A percentile compares a stretch with the other conserved stretches of the same genome.
Evolutionary conservation across 2,329 filamentous ascomycete genomes (phyloP).

Genomic region (Cadophora luteo-olivacea): DNA sequence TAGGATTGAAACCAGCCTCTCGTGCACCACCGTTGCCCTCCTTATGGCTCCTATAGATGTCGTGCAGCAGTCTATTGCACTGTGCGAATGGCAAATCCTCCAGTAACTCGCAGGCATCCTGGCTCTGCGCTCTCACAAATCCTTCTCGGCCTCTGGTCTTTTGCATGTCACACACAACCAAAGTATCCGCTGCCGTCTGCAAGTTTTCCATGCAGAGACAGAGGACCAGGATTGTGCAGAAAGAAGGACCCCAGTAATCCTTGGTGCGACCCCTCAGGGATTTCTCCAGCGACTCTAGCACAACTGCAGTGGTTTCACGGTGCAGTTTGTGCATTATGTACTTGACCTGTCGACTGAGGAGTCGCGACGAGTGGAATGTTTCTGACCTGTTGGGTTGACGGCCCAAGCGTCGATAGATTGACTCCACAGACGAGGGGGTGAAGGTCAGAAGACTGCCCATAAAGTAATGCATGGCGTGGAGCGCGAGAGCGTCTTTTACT

Average conservation of each 20-base stretch:
- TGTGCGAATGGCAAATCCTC: slow-evolving; percentile 35
- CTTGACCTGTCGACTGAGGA: slow-evolving; percentile 39
- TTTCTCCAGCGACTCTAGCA: slow-evolving; percentile 36
- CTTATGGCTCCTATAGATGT: slow-evolving; percentile 36
- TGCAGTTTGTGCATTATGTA: slow-evolving; percentile 36
- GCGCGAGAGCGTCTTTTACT: slow-evolving; percentile 33
- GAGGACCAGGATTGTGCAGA: slow-evolving; percentile 36
- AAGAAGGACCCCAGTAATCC: slow-evolving; percentile 38
- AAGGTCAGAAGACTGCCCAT: slow-evolving; percentile 37
- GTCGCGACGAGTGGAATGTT: slow-evolving; percentile 34
- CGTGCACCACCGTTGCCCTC: slow-evolving; percentile 27
- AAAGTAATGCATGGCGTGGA: slow-evolving; percentile 41
- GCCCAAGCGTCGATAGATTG: slow-evolving; percentile 25
- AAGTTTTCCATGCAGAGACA: slow-evolving; percentile 39
- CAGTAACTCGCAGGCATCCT: slow-evolving; percentile 28
- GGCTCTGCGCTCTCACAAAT: slow-evolving; percentile 30
- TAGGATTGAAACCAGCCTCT: slow-evolving; percentile 37
- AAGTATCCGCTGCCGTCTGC: slow-evolving; percentile 35
- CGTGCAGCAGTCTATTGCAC: slow-evolving; percentile 38
- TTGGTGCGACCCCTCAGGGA: slow-evolving; percentile 32
- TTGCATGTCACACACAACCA: slow-evolving; percentile 35
- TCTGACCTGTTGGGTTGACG: slow-evolving; percentile 19
- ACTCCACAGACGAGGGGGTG: slow-evolving; percentile 27
- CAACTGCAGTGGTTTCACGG: slow-evolving; percentile 29
- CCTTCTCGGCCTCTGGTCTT: slow-evolving; percentile 18